These are phyloP conservation scores for Phytophthora palmivora DNA, from an alignment of 352 stramenopile genomes.

Conservation along the genomic window DNA sequence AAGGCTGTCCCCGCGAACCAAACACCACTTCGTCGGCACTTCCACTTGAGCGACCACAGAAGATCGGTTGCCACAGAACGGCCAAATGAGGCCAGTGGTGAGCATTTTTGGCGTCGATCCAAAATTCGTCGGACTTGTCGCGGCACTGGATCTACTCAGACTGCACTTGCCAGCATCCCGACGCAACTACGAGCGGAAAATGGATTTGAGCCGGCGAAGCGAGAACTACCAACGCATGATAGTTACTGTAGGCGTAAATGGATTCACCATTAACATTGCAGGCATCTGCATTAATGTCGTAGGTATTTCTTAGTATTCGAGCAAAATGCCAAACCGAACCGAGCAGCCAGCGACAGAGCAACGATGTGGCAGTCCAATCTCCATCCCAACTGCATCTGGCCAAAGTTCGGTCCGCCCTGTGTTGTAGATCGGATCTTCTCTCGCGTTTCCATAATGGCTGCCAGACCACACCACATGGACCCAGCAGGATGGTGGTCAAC, in stretches of 20 bases:
- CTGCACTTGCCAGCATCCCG: background rate
- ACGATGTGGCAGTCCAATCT: constrained; percentile 22
- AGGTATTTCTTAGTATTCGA: too few relatives aligned
- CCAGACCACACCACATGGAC: constrained; percentile 26
- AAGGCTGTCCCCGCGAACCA: constrained; percentile 18
- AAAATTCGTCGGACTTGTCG: constrained; percentile 36
- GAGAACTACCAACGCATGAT: too few relatives aligned
- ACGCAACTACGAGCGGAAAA: constrained; percentile 6
- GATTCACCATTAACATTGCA: too few relatives aligned
- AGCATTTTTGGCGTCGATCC: constrained; percentile 22
- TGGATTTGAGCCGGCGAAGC: constrained; percentile 1
- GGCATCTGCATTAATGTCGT: too few relatives aligned
- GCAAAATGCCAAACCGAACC: too few relatives aligned
- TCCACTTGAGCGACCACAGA: constrained; percentile 10
- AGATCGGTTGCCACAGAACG: constrained; percentile 10
- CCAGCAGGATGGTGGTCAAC: constrained; percentile 2
- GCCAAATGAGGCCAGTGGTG: constrained; percentile 14
- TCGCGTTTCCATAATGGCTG: constrained; percentile 24
- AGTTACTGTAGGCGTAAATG: background rate
- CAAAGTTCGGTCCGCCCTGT: constrained; percentile 8
- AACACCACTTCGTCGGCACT: constrained; percentile 19
- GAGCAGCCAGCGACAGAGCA: background rate
- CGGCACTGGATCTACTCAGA: constrained; percentile 25
- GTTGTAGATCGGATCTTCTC: background rate
- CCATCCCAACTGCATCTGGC: constrained; percentile 27